phyloP scores from a whole-genome alignment of 2,329 filamentous ascomycete genomes.

The Monosporascus ibericus region DNA sequence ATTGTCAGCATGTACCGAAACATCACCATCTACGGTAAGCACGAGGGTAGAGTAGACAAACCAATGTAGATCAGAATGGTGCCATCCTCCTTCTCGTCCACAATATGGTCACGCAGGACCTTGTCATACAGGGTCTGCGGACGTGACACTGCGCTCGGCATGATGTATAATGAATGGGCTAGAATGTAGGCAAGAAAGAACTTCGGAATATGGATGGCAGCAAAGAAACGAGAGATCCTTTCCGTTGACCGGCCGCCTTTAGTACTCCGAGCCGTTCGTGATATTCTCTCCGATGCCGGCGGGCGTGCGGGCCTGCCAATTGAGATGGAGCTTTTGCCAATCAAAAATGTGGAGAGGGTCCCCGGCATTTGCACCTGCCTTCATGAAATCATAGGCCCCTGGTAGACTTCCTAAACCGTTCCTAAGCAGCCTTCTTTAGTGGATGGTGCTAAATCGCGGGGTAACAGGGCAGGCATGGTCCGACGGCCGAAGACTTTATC shows the following conservation, averaged over 20 bases:
- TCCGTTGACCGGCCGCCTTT: not conserved
- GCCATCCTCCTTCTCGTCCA: conserved; percentile 91
- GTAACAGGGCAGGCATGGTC: not conserved
- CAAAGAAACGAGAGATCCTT: not conserved
- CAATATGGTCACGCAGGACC: conserved; percentile 89
- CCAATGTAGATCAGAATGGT: conserved; percentile 91
- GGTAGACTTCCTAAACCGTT: not conserved
- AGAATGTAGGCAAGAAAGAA: not conserved
- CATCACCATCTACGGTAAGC: not conserved
- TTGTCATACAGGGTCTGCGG: conserved; percentile 95
- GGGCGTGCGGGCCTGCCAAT: not conserved
- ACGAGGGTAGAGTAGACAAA: conserved; percentile 35
- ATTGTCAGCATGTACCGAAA: conserved; percentile 8
- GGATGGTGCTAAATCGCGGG: not conserved
- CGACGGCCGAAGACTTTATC: too few species aligned
- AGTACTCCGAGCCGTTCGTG: not conserved
- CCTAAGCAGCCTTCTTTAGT: not conserved
- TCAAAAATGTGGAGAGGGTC: not conserved
- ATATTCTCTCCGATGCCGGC: not conserved
- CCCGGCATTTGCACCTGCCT: not conserved
- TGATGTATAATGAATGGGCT: conserved; percentile 36
- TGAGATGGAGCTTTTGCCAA: not conserved
- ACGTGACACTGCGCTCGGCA: conserved; percentile 52
- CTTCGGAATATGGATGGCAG: not conserved
- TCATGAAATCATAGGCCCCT: not conserved